Conservation (phyloP, 163 green algal species). For the Prototheca wickerhamii region DNA sequence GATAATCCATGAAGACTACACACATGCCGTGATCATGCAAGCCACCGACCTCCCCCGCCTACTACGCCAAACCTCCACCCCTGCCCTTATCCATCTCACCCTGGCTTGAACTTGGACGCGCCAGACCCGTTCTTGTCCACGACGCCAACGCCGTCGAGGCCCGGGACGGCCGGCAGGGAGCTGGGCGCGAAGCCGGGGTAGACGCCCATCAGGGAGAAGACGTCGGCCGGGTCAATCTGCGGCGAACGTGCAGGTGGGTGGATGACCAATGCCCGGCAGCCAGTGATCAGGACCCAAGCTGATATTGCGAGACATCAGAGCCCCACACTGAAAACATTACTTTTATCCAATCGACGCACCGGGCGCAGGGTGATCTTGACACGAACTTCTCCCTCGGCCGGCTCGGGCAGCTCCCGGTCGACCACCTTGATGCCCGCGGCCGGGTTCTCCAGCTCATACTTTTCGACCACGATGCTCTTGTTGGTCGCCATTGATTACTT, state of each 20-base stretch:
- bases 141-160: constrained; percentile 42
- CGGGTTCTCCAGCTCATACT: neutral
- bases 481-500: neutral
- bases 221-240: constrained; percentile 32
- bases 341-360: neutral
- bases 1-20: no score
- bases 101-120: constrained; percentile 19
- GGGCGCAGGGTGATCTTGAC: constrained; percentile 15
- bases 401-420: constrained; percentile 13
- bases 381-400: constrained; percentile 15
- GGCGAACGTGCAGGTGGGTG: neutral
- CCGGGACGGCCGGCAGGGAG: constrained; percentile 30
- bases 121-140: constrained; percentile 22
- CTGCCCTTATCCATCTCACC: no score
- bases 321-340: neutral
- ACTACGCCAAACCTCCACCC: no score
- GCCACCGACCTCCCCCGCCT: no score
- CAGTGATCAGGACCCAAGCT: neutral
- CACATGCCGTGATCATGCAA: no score
- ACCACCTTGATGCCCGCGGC: constrained; percentile 7
- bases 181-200: constrained; percentile 41
- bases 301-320: neutral
- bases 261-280: neutral
- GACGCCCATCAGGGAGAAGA: constrained; percentile 36
- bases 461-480: neutral